These are phyloP conservation scores for Rachicladosporium sp. DNA, from an alignment of 2,329 filamentous ascomycete genomes.

Conservation along the genomic window DNA sequence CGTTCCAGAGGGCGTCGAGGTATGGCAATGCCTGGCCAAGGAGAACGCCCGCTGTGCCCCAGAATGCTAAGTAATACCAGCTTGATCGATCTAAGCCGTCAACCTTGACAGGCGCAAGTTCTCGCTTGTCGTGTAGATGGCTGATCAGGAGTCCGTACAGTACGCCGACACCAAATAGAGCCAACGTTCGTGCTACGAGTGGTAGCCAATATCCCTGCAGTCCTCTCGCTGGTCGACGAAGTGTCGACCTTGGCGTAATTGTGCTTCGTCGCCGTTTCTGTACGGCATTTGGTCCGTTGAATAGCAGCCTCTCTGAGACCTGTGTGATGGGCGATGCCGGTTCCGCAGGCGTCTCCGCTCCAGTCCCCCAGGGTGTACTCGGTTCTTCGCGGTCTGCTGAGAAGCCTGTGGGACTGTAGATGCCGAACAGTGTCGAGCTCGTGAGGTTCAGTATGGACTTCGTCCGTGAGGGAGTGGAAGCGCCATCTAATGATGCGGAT, in stretches of 20 bases:
- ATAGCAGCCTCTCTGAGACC: conserved; percentile 4
- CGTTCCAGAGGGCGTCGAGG: conserved; percentile 65
- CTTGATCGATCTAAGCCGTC: conserved; percentile 41
- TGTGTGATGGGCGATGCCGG: no score
- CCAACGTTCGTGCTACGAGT: conserved; percentile 17
- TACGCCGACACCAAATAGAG: conserved; percentile 69
- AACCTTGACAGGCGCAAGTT: conserved; percentile 50
- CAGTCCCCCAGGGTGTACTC: conserved; percentile 58
- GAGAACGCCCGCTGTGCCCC: conserved; percentile 67
- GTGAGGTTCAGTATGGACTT: conserved; percentile 78
- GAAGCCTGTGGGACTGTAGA: conserved; percentile 61
- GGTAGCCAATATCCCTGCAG: conserved; percentile 31
- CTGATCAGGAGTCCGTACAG: conserved; percentile 73
- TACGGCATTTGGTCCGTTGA: conserved; percentile 11
- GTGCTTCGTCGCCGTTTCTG: conserved; percentile 15
- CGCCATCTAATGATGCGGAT: conserved; percentile 9
- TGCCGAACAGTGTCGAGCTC: conserved; percentile 78
- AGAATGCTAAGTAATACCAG: conserved; percentile 63
- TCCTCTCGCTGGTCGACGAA: conserved; percentile 11
- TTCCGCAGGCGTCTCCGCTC: conserved; percentile 22
- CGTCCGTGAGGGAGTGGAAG: conserved; percentile 46
- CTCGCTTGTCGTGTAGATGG: conserved; percentile 59
- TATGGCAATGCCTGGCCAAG: conserved; percentile 73
- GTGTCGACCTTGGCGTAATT: conserved; percentile 9
- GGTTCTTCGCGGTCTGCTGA: conserved; percentile 40